Evolutionary conservation across 768 basidiomycete species (phyloP).

Genomic region (Pisolithus orientalis): DNA sequence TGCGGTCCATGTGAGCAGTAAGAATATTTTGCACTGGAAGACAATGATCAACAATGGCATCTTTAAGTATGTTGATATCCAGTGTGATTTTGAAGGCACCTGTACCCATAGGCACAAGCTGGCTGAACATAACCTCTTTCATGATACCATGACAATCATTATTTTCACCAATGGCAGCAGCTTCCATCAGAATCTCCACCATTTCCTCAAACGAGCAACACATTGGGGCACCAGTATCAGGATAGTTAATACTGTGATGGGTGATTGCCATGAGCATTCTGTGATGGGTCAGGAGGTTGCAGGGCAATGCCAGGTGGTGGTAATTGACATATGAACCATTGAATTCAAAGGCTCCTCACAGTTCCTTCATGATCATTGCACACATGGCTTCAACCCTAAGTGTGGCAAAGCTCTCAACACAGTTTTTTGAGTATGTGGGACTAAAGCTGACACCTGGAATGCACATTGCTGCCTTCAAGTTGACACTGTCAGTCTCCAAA

Average conservation of each 20-base stretch:
- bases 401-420: constrained; percentile 89
- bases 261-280: constrained; percentile 97
- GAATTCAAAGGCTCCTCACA: constrained; percentile 95
- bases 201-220: no score
- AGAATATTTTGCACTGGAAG: no score
- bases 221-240: constrained; percentile 73
- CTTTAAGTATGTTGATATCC: no score
- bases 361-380: constrained; percentile 87
- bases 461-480: constrained; percentile 91
- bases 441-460: constrained; percentile 91
- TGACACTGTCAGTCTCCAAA: constrained; percentile 58
- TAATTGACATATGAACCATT: constrained; percentile 99
- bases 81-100: no score
- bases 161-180: constrained; percentile 80
- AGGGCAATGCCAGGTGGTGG: constrained; percentile 91
- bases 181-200: no score
- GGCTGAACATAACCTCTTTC: constrained; percentile 57
- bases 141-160: constrained; percentile 98
- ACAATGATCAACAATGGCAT: no score
- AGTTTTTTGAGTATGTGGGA: constrained; percentile 95
- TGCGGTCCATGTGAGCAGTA: no score
- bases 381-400: constrained; percentile 97
- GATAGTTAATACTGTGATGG: constrained; percentile 97
- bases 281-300: constrained; percentile 97
- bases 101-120: no score